Percentiles rank a stretch among this genome's conserved stretches.
These are phyloP conservation scores for Microbotryum silenes-acaulis DNA, from an alignment of 1,284 basidiomycete species.

Conservation along the genomic window DNA sequence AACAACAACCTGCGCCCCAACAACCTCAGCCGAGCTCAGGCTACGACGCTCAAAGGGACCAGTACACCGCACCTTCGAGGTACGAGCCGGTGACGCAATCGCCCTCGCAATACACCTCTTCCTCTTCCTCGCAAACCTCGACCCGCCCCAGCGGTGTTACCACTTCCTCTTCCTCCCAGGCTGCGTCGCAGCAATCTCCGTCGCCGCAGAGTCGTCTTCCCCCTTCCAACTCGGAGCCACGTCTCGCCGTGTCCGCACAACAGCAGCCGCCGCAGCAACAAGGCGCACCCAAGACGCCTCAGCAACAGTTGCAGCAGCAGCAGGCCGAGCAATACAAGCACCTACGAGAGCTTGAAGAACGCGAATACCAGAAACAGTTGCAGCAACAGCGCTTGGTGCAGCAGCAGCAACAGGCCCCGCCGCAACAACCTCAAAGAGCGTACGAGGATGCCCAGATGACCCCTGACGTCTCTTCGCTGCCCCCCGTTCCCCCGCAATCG, in stretches of 20 bases:
- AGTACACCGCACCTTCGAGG: too few relatives aligned
- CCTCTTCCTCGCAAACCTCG: conserved; percentile 14
- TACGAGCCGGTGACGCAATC: not conserved
- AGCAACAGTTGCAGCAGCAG: not conserved
- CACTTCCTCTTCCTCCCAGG: conserved; percentile 6
- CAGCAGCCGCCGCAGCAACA: conserved; percentile 3
- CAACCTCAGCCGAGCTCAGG: too few relatives aligned
- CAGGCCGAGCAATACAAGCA: conserved; percentile 2
- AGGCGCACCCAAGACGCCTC: not conserved
- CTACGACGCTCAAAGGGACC: too few relatives aligned
- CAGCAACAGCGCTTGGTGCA: conserved; percentile 37
- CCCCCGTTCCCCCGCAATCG: too few relatives aligned
- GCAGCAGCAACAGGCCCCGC: conserved; percentile 32
- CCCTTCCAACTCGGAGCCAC: too few relatives aligned
- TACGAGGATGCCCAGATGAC: too few relatives aligned
- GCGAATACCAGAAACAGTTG: conserved; percentile 12
- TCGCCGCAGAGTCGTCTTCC: not conserved
- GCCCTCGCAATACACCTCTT: not conserved
- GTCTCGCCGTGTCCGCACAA: not conserved
- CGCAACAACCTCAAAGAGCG: conserved; percentile 30
- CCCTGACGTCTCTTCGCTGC: too few relatives aligned
- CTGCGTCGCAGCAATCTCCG: not conserved
- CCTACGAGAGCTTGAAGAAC: not conserved
- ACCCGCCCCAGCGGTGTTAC: conserved; percentile 24
- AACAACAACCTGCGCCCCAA: not conserved